Evolutionary conservation across 352 stramenopile species (phyloP).

Genomic region (Phytophthora cactorum): DNA sequence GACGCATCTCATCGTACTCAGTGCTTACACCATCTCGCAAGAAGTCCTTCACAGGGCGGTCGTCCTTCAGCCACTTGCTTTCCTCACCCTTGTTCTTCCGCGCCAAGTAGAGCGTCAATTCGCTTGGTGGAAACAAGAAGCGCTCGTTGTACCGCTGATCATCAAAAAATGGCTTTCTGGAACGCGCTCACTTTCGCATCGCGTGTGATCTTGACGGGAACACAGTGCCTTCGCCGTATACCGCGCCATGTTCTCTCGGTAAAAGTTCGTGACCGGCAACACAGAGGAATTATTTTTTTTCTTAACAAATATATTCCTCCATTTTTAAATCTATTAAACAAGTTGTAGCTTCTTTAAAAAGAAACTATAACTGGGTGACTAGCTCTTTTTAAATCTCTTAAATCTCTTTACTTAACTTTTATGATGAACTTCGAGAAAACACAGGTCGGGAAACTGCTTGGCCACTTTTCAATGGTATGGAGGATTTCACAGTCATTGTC

Average conservation of each 20-base stretch:
- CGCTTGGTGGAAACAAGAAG: constrained; percentile 15
- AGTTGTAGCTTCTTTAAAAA: no score
- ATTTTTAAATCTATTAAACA: no score
- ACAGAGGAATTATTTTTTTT: no score
- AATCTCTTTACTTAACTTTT: no score
- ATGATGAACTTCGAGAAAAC: no score
- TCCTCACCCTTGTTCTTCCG: constrained; percentile 3
- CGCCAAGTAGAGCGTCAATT: constrained; percentile 4
- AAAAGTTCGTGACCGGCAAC: no score
- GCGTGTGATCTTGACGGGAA: neutral
- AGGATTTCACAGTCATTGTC: no score
- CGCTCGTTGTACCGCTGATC: constrained; percentile 11
- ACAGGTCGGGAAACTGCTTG: no score
- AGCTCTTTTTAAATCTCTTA: no score
- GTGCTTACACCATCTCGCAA: neutral
- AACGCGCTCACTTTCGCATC: neutral
- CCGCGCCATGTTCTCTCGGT: neutral
- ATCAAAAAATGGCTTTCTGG: constrained; percentile 8
- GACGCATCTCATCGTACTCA: neutral
- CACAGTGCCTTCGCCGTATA: neutral
- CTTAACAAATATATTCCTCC: no score
- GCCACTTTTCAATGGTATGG: no score
- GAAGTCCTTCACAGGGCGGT: neutral
- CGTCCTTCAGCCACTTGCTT: neutral
- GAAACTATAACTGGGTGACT: no score